Evolutionary conservation across 768 basidiomycete genomes (phyloP), one percentile per base, ranked within the genome.

Genomic region (Phaeotremella fagi): DNA sequence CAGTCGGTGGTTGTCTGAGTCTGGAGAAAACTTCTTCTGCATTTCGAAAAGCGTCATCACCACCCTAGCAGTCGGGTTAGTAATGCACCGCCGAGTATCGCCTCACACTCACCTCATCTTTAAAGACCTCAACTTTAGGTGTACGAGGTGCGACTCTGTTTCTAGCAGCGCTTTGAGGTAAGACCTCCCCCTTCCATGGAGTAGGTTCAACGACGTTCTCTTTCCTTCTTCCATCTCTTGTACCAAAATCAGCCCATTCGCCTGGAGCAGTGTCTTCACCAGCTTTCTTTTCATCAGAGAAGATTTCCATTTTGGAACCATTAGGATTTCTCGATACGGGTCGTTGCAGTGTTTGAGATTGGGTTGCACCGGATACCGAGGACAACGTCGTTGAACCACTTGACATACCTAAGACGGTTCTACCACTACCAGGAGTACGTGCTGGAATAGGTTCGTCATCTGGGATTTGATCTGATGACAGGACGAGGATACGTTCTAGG

Each of bases 401-500:
- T 23, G 50, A 57, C 15, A 66, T 64, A 20, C 70, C 68, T 3
- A 69, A 41, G 24, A 70, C 59, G 18, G 69, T 57, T 26, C 66
- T 37, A 9, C 55, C 61, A 28, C 66, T 37, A 9, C 55, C 61
- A 6, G 64, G 60, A 16, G 69, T 59, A 3, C 64, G 52, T 5
- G 54, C 37, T 15, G 55, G 25, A n/a, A 55, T 18, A 3, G 48
- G 52, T 7, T 69, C 69, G 26, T 70, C 62, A n/a, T 70, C 66
- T 5, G 67, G 66, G 6, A 63, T 57, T 2, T 48, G 48, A 11
- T 59, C 66, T 6, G 71, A 61, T 9, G 73, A 61, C 5, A 73
- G 72, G 45, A 61, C 71, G 53, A 91, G 48, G 83, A 83, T 65
- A 66, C 78, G 71, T 0, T 71, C 68, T 61, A 86, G 83, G 72